Evolutionary conservation across 2,329 filamentous ascomycete genomes (phyloP).

Genomic region (Colletotrichum ledebouriae): DNA sequence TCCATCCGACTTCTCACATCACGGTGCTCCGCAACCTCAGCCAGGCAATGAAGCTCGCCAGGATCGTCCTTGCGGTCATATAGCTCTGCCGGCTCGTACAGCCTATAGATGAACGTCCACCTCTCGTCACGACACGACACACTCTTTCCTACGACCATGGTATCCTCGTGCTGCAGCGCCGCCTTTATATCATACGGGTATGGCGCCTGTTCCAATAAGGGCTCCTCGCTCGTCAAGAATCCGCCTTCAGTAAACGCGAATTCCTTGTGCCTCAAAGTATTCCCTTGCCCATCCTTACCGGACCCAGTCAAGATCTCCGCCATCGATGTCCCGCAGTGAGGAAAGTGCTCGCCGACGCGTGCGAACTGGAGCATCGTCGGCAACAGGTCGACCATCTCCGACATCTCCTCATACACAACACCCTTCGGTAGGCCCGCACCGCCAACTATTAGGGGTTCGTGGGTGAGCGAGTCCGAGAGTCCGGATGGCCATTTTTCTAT

Average conservation of each 20-base stretch:
- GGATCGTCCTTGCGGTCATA: constrained; percentile 56
- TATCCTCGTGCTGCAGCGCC: constrained; percentile 60
- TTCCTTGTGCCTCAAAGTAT: constrained; percentile 50
- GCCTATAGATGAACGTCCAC: constrained; percentile 59
- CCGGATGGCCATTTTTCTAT: constrained; percentile 64
- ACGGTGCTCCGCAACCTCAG: constrained; percentile 47
- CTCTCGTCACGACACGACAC: constrained; percentile 53
- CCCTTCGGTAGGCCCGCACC: constrained; percentile 56
- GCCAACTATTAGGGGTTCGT: constrained; percentile 59
- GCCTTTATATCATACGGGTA: constrained; percentile 63
- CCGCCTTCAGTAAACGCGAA: constrained; percentile 60
- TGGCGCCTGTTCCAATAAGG: constrained; percentile 57
- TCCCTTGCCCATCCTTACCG: constrained; percentile 15
- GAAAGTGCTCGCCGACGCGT: constrained; percentile 54
- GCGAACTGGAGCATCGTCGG: constrained; percentile 58
- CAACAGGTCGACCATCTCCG: constrained; percentile 61
- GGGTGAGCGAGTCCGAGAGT: constrained; percentile 56
- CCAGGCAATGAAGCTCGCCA: constrained; percentile 56
- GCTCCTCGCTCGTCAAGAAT: constrained; percentile 59
- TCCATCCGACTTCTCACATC: constrained; percentile 47
- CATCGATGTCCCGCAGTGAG: constrained; percentile 48
- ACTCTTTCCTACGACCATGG: constrained; percentile 57
- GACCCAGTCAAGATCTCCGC: constrained; percentile 20
- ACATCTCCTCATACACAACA: constrained; percentile 51
- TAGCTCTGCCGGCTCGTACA: constrained; percentile 61